Evolutionary conservation across 495 filamentous ascomycete species (phyloP), one percentile per base, ranked within the genome.

Genomic region (Delitschia confertaspora): DNA sequence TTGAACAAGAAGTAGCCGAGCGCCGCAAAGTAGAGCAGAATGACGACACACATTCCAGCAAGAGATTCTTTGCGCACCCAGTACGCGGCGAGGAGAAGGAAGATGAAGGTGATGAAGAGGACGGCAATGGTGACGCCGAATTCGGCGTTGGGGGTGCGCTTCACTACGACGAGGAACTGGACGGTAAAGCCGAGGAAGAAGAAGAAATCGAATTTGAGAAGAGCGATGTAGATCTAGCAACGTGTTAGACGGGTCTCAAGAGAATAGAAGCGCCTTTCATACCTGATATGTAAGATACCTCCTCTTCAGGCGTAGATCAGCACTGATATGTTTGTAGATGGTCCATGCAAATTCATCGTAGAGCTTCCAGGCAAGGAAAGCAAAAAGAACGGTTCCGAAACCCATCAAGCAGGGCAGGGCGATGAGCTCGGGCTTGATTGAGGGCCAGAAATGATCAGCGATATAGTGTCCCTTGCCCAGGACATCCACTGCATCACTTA

Each of bases 311-410:
- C 84, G 79, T 59, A 96, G 74, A 70, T 98, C 91, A 24, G 91
- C 91, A 59, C 86, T 93, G 66, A 98, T 96, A 62, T 95, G 88
- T 69, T 98, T 96, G 63, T 96, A 88, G 59, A 98, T 96, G 34
- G 88, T 93, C 91, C 91, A 98, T 3, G 91, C 88, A 62, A 98
- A 98, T 61, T 96, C 93, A 60, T 93, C 86, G 58, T 98, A 98
- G 7, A 98, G 71, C 65, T 94, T 93, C 78, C 88, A 94, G 4
- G 88, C 81, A 40, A 91, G 66, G 39, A 84, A 77, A 14, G 71
- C 69, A 69, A 96, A 76, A 34, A 79, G 56, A 16, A 88, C 25
- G 2, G 82, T 86, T 6, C 76, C 76, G 20, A 94, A 62, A 2
- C 74, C 84, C 47, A 96, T 83, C 43, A 98, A 73, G 50, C 75